These are phyloP conservation scores for Podospora didyma DNA, from an alignment of 495 filamentous ascomycete species.

Conservation along the genomic window DNA sequence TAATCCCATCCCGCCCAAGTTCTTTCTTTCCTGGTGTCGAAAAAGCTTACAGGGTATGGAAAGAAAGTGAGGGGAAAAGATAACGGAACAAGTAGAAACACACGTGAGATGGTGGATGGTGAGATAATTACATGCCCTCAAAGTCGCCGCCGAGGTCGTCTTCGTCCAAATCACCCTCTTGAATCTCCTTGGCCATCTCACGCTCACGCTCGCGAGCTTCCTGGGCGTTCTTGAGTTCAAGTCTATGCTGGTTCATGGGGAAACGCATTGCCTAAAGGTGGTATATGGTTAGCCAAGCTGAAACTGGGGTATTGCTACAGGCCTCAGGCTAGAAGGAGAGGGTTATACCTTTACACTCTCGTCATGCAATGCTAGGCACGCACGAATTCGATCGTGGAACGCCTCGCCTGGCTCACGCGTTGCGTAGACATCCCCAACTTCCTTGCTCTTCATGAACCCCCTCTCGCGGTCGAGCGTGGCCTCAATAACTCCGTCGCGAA, in stretches of 20 bases:
- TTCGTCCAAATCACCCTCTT: constrained; percentile 95
- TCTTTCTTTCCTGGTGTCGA: background rate
- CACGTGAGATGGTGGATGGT: background rate
- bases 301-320: too few relatives aligned
- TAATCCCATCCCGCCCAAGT: background rate
- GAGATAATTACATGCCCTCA: constrained; percentile 77
- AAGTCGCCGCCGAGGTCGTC: constrained; percentile 96
- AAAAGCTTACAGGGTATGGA: constrained; percentile 21
- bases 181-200: constrained; percentile 97
- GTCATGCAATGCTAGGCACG: constrained; percentile 86
- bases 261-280: constrained; percentile 83
- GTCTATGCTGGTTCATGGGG: constrained; percentile 98
- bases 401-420: constrained; percentile 93
- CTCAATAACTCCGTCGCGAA: constrained; percentile 96
- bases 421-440: constrained; percentile 89
- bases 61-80: constrained; percentile 7
- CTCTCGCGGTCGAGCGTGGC: constrained; percentile 89
- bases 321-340: too few relatives aligned
- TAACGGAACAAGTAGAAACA: background rate
- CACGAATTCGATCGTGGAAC: constrained; percentile 93
- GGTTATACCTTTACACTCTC: constrained; percentile 98
- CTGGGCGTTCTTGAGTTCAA: constrained; percentile 96
- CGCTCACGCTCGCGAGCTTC: constrained; percentile 93
- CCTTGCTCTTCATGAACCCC: constrained; percentile 98
- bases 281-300: constrained; percentile 2